phyloP scores from a whole-genome alignment of 345 rosid species.

The Boechera divaricarpa region DNA sequence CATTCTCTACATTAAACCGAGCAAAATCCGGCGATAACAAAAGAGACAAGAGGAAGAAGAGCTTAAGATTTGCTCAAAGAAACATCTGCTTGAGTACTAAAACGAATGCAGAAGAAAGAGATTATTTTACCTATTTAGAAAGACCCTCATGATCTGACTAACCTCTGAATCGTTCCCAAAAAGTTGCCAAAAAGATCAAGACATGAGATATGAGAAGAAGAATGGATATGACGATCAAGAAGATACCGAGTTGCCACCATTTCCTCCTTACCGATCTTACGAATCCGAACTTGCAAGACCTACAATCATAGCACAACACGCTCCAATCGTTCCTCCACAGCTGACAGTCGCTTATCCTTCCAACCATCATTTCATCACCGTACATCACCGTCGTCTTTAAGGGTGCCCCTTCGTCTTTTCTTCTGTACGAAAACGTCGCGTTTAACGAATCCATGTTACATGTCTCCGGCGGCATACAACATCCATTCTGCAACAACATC shows the following conservation, averaged over 20 bases:
- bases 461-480: slow-evolving; percentile 70
- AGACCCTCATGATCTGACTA: slow-evolving; percentile 3
- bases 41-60: slow-evolving; percentile 16
- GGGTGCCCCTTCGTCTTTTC: slow-evolving; percentile 39
- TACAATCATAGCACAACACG: slow-evolving; percentile 64
- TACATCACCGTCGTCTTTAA: slow-evolving; percentile 23
- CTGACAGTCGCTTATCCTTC: slow-evolving; percentile 52
- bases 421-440: slow-evolving; percentile 63
- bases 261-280: slow-evolving; percentile 53
- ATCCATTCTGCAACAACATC: slow-evolving; percentile 60
- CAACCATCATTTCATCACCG: slow-evolving; percentile 21
- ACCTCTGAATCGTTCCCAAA: slow-evolving; percentile 54
- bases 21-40: background rate
- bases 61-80: slow-evolving; percentile 21
- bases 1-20: slow-evolving; percentile 31
- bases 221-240: slow-evolving; percentile 58
- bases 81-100: slow-evolving; percentile 20
- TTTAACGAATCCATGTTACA: slow-evolving; percentile 68
- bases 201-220: slow-evolving; percentile 65
- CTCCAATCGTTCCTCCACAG: slow-evolving; percentile 58
- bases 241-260: slow-evolving; percentile 77
- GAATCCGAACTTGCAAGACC: slow-evolving; percentile 63
- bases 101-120: slow-evolving; percentile 32
- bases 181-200: slow-evolving; percentile 58
- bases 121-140: slow-evolving; percentile 41